These are phyloP conservation scores for Alternaria sp. DNA, from an alignment of 2,329 filamentous ascomycete genomes.

Conservation along the genomic window DNA sequence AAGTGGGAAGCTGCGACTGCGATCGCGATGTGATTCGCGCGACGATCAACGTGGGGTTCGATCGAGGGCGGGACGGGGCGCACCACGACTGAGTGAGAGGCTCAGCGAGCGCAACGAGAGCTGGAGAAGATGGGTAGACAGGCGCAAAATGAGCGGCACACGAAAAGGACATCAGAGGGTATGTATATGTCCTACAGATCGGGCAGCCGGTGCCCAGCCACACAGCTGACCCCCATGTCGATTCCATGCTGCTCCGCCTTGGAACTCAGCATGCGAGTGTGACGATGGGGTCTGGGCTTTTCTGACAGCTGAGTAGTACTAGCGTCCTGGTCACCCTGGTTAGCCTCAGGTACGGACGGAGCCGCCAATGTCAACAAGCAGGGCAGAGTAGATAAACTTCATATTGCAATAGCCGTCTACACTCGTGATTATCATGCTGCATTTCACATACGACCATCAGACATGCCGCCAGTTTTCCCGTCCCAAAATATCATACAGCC, in stretches of 20 bases:
- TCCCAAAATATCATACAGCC: slow-evolving; percentile 28
- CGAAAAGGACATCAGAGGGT: slow-evolving; percentile 22
- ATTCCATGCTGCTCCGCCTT: slow-evolving; percentile 32
- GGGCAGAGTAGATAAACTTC: slow-evolving; percentile 4
- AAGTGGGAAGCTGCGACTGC: slow-evolving; percentile 24
- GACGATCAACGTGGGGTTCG: slow-evolving; percentile 35
- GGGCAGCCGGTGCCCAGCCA: slow-evolving; percentile 40
- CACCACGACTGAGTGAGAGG: slow-evolving; percentile 7
- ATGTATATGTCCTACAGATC: slow-evolving; percentile 23
- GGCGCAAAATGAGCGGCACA: slow-evolving; percentile 24
- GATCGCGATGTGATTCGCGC: slow-evolving; percentile 44
- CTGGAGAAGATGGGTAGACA: neutral
- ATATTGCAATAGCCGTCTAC: slow-evolving; percentile 17
- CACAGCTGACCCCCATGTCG: slow-evolving; percentile 38
- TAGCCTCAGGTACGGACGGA: slow-evolving; percentile 28
- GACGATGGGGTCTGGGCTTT: slow-evolving; percentile 25
- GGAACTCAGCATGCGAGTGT: slow-evolving; percentile 26
- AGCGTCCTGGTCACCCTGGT: slow-evolving; percentile 19
- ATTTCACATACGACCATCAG: slow-evolving; percentile 24
- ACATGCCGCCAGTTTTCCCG: slow-evolving; percentile 13
- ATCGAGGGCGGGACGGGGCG: slow-evolving; percentile 13
- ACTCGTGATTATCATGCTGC: slow-evolving; percentile 36
- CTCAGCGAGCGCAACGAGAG: neutral
- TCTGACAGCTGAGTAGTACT: slow-evolving; percentile 15
- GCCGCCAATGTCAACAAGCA: slow-evolving; percentile 13